These are phyloP conservation scores for Syzygium malaccense DNA, from an alignment of 441 rosid genomes.

Conservation along the genomic window DNA sequence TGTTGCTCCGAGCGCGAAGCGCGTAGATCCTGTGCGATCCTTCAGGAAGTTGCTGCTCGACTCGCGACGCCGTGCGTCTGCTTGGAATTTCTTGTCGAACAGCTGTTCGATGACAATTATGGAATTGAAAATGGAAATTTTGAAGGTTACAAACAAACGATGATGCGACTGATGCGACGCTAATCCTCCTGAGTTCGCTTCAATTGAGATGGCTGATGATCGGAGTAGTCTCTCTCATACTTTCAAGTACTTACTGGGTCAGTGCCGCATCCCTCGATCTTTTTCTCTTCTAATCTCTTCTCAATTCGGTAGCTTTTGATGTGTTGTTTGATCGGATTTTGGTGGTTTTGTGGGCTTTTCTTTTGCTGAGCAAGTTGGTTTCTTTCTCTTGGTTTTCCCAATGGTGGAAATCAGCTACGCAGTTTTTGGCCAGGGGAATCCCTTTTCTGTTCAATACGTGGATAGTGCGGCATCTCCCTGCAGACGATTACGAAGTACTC, in stretches of 20 bases:
- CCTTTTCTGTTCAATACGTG: slow-evolving; percentile 87
- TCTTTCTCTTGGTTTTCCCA: neutral
- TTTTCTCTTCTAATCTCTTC: neutral
- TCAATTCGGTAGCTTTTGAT: neutral
- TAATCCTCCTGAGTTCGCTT: neutral
- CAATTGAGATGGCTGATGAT: slow-evolving; percentile 16
- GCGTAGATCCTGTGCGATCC: neutral
- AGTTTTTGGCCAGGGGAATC: slow-evolving; percentile 81
- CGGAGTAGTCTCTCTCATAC: slow-evolving; percentile 61
- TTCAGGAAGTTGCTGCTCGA: neutral
- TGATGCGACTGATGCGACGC: neutral
- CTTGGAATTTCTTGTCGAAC: neutral
- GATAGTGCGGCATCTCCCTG: slow-evolving; percentile 86
- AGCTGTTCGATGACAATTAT: neutral
- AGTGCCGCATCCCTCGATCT: neutral
- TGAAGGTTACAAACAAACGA: neutral
- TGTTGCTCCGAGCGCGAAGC: neutral
- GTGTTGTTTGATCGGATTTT: neutral
- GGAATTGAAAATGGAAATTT: neutral
- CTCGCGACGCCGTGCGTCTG: neutral
- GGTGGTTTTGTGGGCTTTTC: neutral
- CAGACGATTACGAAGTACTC: slow-evolving; percentile 75
- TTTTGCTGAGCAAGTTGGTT: neutral
- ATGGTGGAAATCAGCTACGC: slow-evolving; percentile 49
- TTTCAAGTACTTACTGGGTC: slow-evolving; percentile 78